Percentiles rank a stretch among this genome's conserved stretches.
These are phyloP conservation scores for Didymellaceae sp. DNA, from an alignment of 2,329 filamentous ascomycete genomes.

Conservation along the genomic window DNA sequence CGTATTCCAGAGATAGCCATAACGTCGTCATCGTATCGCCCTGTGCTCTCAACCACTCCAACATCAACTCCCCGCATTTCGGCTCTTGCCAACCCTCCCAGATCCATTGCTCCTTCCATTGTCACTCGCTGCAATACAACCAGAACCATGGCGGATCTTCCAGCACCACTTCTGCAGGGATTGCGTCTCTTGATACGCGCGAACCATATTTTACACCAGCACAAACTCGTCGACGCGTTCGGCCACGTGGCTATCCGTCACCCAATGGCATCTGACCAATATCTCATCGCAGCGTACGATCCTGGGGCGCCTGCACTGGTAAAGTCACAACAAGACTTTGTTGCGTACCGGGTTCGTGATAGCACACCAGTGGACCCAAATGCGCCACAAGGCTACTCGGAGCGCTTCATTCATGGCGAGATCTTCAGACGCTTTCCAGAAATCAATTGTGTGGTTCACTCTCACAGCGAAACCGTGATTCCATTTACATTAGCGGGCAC, in stretches of 20 bases:
- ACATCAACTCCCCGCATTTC: constrained; percentile 10
- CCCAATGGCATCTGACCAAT: constrained; percentile 52
- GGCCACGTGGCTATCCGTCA: constrained; percentile 61
- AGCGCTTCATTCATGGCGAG: constrained; percentile 54
- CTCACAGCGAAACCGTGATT: constrained; percentile 49
- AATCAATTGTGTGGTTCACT: constrained; percentile 52
- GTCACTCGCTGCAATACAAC: constrained; percentile 1
- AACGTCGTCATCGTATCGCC: background rate
- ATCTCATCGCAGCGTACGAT: constrained; percentile 57
- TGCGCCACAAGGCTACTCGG: constrained; percentile 48
- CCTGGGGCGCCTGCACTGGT: constrained; percentile 57
- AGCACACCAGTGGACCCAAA: constrained; percentile 51
- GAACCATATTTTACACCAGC: constrained; percentile 59
- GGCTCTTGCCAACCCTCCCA: constrained; percentile 2
- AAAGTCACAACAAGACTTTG: constrained; percentile 52
- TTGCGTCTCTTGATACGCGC: constrained; percentile 34
- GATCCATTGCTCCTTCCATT: constrained; percentile 12
- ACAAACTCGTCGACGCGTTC: constrained; percentile 60
- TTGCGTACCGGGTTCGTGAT: constrained; percentile 55
- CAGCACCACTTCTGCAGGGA: constrained; percentile 22
- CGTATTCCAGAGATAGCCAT: background rate
- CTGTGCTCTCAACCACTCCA: constrained; percentile 7
- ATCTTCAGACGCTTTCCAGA: constrained; percentile 48
- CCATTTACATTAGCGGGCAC: constrained; percentile 48
- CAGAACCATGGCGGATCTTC: constrained; percentile 12